These are phyloP conservation scores for Aspergillus nomiae DNA, from an alignment of 2,329 filamentous ascomycete genomes.

Conservation along the genomic window DNA sequence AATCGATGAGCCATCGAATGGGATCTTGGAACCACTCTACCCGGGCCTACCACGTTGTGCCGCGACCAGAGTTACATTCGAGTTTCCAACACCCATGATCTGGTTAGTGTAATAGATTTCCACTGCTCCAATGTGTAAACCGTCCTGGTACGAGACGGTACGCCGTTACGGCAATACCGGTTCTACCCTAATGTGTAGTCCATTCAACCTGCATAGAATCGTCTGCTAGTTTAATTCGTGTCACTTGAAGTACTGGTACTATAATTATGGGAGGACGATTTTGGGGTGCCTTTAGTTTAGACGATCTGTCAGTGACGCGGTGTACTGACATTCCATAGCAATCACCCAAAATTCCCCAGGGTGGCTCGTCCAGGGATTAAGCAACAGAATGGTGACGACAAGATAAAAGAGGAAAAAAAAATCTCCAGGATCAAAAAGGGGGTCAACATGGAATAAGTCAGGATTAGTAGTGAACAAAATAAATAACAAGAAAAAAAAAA, in stretches of 20 bases:
- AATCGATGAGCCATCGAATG: background rate
- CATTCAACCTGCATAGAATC: background rate
- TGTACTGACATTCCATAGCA: background rate
- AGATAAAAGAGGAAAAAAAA: background rate
- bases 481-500: background rate
- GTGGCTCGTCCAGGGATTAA: background rate
- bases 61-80: background rate
- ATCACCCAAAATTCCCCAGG: background rate
- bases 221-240: slow-evolving; percentile 3
- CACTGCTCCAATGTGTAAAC: background rate
- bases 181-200: background rate
- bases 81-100: background rate
- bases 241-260: background rate
- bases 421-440: background rate
- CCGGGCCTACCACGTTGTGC: background rate
- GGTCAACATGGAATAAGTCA: background rate
- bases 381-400: background rate
- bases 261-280: slow-evolving; percentile 23
- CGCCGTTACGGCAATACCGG: background rate
- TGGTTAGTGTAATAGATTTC: background rate
- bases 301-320: slow-evolving; percentile 13
- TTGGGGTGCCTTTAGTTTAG: background rate
- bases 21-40: background rate
- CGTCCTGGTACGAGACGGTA: background rate
- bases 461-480: background rate